phyloP scores from a whole-genome alignment of 192 early-diverging fungal genomes.

The Chytriomyces sp. region DNA sequence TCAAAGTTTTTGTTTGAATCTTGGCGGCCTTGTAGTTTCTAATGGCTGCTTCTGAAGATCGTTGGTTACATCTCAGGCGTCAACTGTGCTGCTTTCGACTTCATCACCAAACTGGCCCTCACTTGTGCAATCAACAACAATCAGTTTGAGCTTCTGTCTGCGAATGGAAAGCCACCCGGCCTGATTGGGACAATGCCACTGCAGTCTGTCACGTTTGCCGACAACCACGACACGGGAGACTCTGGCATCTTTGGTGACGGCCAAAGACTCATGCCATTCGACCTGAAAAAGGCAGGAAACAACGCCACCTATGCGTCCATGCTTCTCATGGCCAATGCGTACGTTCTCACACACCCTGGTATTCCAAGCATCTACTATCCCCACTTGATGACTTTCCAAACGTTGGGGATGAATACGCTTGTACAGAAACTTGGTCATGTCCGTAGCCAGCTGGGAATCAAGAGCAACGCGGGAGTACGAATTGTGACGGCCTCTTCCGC shows the following conservation, averaged over 20 bases:
- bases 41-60: too few relatives aligned
- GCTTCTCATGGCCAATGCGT: slow-evolving; percentile 13
- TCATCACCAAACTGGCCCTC: slow-evolving; percentile 17
- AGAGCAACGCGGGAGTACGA: neutral
- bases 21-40: too few relatives aligned
- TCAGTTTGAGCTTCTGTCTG: neutral
- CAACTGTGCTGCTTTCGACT: slow-evolving; percentile 26
- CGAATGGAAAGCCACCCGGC: neutral
- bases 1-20: too few relatives aligned
- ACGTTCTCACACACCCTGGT: slow-evolving; percentile 22
- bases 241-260: neutral
- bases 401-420: neutral
- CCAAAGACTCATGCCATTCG: slow-evolving; percentile 13
- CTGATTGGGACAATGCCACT: slow-evolving; percentile 5
- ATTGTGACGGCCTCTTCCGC: neutral
- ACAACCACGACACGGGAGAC: slow-evolving; percentile 27
- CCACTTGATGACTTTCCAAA: neutral
- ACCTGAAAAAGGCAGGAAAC: neutral
- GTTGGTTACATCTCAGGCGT: too few relatives aligned
- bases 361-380: slow-evolving; percentile 11
- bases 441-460: neutral
- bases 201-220: slow-evolving; percentile 13
- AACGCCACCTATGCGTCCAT: neutral
- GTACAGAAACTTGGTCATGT: neutral
- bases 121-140: slow-evolving; percentile 2